phyloP scores from a whole-genome alignment of 2,329 filamentous ascomycete species.

The Exophiala sideris region DNA sequence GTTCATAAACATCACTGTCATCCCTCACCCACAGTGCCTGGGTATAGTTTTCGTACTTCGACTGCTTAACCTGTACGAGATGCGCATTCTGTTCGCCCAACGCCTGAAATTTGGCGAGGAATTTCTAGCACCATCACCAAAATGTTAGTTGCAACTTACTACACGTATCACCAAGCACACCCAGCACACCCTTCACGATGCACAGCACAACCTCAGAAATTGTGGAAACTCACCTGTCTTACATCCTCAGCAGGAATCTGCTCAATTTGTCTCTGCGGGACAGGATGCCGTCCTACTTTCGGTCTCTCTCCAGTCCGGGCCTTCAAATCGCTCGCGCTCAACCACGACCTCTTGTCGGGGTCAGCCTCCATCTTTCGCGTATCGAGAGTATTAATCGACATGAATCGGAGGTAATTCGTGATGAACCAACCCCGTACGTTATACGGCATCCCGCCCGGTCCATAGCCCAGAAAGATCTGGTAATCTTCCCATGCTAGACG shows the following conservation, averaged over 20 bases:
- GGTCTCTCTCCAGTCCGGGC: neutral
- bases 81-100: slow-evolving; percentile 3
- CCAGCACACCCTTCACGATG: neutral
- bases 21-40: slow-evolving; percentile 8
- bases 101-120: neutral
- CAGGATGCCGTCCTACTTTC: slow-evolving; percentile 1
- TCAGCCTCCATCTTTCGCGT: slow-evolving; percentile 1
- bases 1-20: neutral
- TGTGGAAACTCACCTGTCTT: neutral
- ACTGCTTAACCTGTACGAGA: neutral
- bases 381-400: slow-evolving; percentile 5
- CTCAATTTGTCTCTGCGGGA: slow-evolving; percentile 13
- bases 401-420: neutral
- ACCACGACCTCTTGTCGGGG: slow-evolving; percentile 7
- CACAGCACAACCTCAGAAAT: neutral
- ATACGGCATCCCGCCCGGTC: slow-evolving; percentile 34
- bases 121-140: neutral
- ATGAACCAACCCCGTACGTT: slow-evolving; percentile 36
- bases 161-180: too few species aligned
- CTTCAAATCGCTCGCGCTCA: neutral
- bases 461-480: slow-evolving; percentile 32
- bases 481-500: slow-evolving; percentile 29
- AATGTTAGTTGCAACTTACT: neutral
- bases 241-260: slow-evolving; percentile 4
- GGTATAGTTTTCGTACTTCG: slow-evolving; percentile 3